Percentiles rank a stretch among this genome's conserved stretches.
These are phyloP conservation scores for Ustilago bromivora DNA, from an alignment of 1,284 basidiomycete genomes.

Conservation along the genomic window DNA sequence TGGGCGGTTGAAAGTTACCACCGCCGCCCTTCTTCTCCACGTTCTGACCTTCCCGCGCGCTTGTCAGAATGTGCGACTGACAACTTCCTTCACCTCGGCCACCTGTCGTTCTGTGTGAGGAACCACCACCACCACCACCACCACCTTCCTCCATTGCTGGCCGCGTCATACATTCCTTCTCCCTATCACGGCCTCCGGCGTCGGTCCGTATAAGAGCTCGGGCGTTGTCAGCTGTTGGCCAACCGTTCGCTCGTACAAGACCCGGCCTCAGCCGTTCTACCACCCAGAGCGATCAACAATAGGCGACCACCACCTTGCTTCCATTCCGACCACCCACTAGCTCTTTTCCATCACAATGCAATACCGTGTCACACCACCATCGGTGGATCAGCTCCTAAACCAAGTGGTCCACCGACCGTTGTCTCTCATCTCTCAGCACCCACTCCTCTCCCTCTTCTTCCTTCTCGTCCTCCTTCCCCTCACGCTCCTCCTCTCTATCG, in stretches of 20 bases:
- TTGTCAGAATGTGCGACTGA: background rate
- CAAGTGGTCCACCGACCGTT: background rate
- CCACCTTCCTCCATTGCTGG: background rate
- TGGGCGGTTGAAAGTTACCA: background rate
- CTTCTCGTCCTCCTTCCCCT: slow-evolving; percentile 17
- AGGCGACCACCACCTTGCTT: background rate
- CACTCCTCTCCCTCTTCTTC: slow-evolving; percentile 14
- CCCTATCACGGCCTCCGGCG: background rate
- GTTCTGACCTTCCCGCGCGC: background rate
- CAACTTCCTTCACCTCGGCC: background rate
- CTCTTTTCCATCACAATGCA: slow-evolving; percentile 8
- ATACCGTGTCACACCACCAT: slow-evolving; percentile 11
- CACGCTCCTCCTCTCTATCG: background rate
- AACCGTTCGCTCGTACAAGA: too few species aligned
- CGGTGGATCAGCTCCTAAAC: background rate
- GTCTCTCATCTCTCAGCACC: slow-evolving; percentile 10
- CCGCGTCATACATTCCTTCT: slow-evolving; percentile 10
- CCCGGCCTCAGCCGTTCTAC: too few species aligned
- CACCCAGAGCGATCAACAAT: background rate
- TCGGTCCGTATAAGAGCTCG: too few species aligned
- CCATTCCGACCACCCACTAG: background rate
- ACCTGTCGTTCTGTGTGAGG: background rate
- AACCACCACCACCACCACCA: background rate
- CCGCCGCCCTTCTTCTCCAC: background rate
- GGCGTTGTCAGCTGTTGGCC: background rate